phyloP scores from a whole-genome alignment of 345 rosid genomes.

The rapeseed (Brassica napus) region Da-Ae NC_063444.1:48919001-48919500 shows the following conservation, averaged over 20 bases:
- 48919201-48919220: slow-evolving; percentile 96
- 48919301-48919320: slow-evolving; percentile 26
- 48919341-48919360: slow-evolving; percentile 24
- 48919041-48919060: slow-evolving; percentile 81
- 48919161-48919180: slow-evolving; percentile 27
- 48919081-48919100: slow-evolving; percentile 93
- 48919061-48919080: slow-evolving; percentile 91
- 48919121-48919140: slow-evolving; percentile 20
- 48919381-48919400: slow-evolving; percentile 95
- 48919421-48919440: slow-evolving; percentile 61
- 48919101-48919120: slow-evolving; percentile 50
- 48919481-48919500: slow-evolving; percentile 13
- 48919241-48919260: slow-evolving; percentile 99
- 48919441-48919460: slow-evolving; percentile 14
- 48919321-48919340: slow-evolving; percentile 6
- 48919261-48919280: slow-evolving; percentile 18
- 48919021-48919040: slow-evolving; percentile 71
- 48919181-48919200: slow-evolving; percentile 58
- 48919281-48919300: not conserved
- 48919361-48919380: slow-evolving; percentile 69
- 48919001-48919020: slow-evolving; percentile 25
- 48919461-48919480: slow-evolving; percentile 3
- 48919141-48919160: slow-evolving; percentile 18
- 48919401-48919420: slow-evolving; percentile 61
- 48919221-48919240: slow-evolving; percentile 95